Percentiles rank a stretch among this genome's conserved stretches.
These are phyloP conservation scores for Plectosphaerella sp. DNA, from an alignment of 2,329 filamentous ascomycete species.

Conservation along the genomic window DNA sequence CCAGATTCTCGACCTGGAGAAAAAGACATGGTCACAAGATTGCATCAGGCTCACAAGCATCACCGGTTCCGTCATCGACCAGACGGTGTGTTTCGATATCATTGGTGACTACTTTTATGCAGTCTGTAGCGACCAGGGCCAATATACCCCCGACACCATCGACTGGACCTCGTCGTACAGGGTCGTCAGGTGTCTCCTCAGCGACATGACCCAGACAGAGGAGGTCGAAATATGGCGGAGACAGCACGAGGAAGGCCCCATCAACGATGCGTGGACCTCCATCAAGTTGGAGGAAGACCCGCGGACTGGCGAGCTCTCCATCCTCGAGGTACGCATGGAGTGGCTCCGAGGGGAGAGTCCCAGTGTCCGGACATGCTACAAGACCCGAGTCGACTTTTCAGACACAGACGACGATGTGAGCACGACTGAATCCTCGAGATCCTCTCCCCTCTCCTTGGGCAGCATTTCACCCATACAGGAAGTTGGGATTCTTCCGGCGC, in stretches of 20 bases:
- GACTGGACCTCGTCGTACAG: slow-evolving; percentile 68
- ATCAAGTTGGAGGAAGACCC: slow-evolving; percentile 60
- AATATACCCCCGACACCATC: slow-evolving; percentile 44
- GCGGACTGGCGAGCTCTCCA: slow-evolving; percentile 48
- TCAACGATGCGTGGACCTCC: slow-evolving; percentile 71
- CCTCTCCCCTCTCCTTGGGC: too few relatives aligned
- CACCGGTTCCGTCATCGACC: neutral
- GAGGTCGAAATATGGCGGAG: slow-evolving; percentile 56
- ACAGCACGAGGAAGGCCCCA: slow-evolving; percentile 63
- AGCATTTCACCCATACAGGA: too few relatives aligned
- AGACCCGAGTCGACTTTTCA: neutral
- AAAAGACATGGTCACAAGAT: neutral
- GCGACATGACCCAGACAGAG: slow-evolving; percentile 32
- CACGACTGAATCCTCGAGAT: too few relatives aligned
- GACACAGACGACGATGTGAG: neutral
- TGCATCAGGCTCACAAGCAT: neutral
- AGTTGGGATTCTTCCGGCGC: too few relatives aligned
- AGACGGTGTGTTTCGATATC: slow-evolving; percentile 67
- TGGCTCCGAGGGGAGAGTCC: neutral
- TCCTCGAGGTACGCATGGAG: slow-evolving; percentile 57
- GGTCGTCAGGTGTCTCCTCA: slow-evolving; percentile 25
- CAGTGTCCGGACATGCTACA: neutral
- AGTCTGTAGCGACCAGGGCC: slow-evolving; percentile 60
- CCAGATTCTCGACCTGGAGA: neutral
- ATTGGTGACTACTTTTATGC: slow-evolving; percentile 63